Conservation (phyloP, 495 filamentous ascomycete genomes). For the Penicillium steckii region DNA sequence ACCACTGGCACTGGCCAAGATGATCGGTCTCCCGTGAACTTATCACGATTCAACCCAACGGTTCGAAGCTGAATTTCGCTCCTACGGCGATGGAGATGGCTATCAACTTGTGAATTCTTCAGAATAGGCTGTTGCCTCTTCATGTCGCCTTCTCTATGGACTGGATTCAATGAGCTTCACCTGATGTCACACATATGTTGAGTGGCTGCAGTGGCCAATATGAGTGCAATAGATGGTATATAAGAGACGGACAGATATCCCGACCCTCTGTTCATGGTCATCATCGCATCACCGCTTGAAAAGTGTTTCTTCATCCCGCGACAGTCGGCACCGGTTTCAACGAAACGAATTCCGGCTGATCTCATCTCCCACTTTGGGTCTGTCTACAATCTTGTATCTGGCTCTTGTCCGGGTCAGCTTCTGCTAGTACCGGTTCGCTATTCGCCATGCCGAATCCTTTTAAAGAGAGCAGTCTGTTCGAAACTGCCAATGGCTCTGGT, state of each 20-base stretch:
- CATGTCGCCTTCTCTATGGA: too few relatives aligned
- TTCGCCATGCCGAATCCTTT: background rate
- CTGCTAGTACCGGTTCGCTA: background rate
- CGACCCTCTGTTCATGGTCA: background rate
- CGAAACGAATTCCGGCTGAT: background rate
- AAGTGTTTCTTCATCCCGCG: background rate
- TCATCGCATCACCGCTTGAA: background rate
- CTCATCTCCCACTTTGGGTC: too few relatives aligned
- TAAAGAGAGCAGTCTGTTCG: background rate
- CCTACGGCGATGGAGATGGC: too few relatives aligned
- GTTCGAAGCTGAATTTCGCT: too few relatives aligned
- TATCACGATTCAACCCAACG: too few relatives aligned
- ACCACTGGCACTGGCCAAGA: background rate
- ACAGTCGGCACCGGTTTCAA: background rate
- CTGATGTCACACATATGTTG: constrained; percentile 9
- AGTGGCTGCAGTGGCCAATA: background rate
- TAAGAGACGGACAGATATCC: constrained; percentile 12
- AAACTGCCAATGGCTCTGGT: background rate
- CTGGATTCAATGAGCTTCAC: background rate
- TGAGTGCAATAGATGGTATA: background rate
- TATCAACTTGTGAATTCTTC: too few relatives aligned
- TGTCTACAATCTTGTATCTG: too few relatives aligned
- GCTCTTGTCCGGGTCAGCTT: background rate
- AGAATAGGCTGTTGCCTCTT: too few relatives aligned
- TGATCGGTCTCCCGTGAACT: background rate